Base-by-base conservation (phyloP, 1,139 yeast genomes). In the Hansenula anomala region DNA sequence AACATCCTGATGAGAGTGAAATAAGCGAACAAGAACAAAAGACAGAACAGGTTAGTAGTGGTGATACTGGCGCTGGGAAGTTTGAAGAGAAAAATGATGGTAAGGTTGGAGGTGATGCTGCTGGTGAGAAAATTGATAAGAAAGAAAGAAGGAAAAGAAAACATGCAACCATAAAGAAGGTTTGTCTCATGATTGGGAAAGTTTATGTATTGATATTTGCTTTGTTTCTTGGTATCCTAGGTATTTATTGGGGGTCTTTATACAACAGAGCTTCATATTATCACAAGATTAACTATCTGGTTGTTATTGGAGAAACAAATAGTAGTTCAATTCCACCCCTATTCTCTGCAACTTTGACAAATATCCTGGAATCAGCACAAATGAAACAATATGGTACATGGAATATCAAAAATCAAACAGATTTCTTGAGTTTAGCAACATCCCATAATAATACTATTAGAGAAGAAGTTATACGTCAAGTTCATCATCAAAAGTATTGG, bases 201-300 rank as follows among this genome's bases (percentile, higher is more conserved):
- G 39, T 42, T 13, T 47, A 40, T 27, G 1, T 42, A 3, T 16
- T 45, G 10, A 45, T 50, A 23, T 18, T 44, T 11, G 14, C 11
- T 15, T 30, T 33, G 5, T 37, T 42, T 20, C n/a, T 49, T 12
- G 45, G 39, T 14, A 36, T 48, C 11, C 59, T 77, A 38, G 66
- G 78, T 4, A 59, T 78, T 13, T 78, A 73, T 52, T 78, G 84
- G 83, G 85, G 80, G 1, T 61, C 80, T 1, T 59, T 67, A 54
- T 77, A 60, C 51, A 44, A 61, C n/a, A 57, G 83, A 33, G 46
- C 46, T 3, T 33, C 45, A 11, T 53, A 80, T 18, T 58, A 58
- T 28, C 49, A 49, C 13, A 71, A 75, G 47, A 55, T 78, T 43
- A 60, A 64, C 17, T 58, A 71, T 46, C 54, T 72, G 37, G 69